These are phyloP conservation scores for Arachnomyces sp. DNA, from an alignment of 2,329 filamentous ascomycete species.

Conservation along the genomic window DNA sequence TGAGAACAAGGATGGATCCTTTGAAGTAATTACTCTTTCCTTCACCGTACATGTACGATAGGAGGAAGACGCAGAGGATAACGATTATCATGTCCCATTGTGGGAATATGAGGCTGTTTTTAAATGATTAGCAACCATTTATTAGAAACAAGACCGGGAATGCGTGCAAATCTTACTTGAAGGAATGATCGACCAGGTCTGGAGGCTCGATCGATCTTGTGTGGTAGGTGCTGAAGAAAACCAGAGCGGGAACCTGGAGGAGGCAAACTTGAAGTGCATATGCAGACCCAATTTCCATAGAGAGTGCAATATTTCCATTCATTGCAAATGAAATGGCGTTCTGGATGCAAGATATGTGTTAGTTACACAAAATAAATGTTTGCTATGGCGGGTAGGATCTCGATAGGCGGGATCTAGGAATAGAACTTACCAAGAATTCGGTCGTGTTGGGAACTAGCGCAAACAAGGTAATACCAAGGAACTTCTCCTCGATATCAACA, in stretches of 20 bases:
- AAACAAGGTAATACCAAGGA: slow-evolving; percentile 92
- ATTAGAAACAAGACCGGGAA: background rate
- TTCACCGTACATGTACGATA: slow-evolving; percentile 96
- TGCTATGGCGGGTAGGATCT: slow-evolving; percentile 5
- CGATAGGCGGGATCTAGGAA: background rate
- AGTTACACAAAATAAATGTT: slow-evolving; percentile 6
- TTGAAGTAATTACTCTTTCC: slow-evolving; percentile 99
- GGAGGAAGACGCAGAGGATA: slow-evolving; percentile 87
- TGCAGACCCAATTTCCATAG: slow-evolving; percentile 97
- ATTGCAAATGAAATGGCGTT: slow-evolving; percentile 99
- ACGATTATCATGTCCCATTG: slow-evolving; percentile 99
- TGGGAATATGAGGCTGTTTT: slow-evolving; percentile 72
- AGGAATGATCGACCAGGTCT: slow-evolving; percentile 46
- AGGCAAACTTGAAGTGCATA: slow-evolving; percentile 95
- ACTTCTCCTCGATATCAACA: slow-evolving; percentile 91
- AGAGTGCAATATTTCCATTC: slow-evolving; percentile 97
- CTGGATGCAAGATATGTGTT: slow-evolving; percentile 34
- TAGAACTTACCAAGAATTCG: slow-evolving; percentile 71
- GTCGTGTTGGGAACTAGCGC: slow-evolving; percentile 96
- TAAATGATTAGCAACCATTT: slow-evolving; percentile 11
- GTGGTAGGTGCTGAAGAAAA: slow-evolving; percentile 79
- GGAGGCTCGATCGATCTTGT: slow-evolving; percentile 45
- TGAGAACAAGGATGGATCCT: slow-evolving; percentile 86
- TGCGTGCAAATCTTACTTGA: slow-evolving; percentile 38
- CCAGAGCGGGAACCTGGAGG: slow-evolving; percentile 85